phyloP scores from a whole-genome alignment of 805 yeast genomes.

The Ogataea trehalophila region DNA sequence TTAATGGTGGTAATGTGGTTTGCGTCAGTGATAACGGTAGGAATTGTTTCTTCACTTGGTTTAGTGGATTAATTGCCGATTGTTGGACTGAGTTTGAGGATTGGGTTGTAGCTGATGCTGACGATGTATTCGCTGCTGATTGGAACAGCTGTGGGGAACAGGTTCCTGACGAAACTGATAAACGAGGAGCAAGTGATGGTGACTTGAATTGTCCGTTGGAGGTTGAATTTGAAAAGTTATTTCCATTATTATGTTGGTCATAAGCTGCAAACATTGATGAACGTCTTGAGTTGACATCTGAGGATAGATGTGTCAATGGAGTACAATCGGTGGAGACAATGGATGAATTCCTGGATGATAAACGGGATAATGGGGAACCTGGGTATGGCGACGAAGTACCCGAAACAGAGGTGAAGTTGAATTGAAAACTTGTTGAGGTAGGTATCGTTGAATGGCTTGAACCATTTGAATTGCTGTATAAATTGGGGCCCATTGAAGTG shows the following conservation, averaged over 20 bases:
- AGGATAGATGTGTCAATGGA: slow-evolving; percentile 22
- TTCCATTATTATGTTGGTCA: slow-evolving; percentile 2
- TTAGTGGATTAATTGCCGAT: too few species aligned
- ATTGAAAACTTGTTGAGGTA: slow-evolving; percentile 1
- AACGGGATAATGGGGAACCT: slow-evolving; percentile 28
- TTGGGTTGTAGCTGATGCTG: slow-evolving; percentile 4
- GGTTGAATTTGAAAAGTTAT: background rate
- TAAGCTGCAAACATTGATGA: slow-evolving; percentile 21
- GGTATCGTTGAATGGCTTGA: background rate
- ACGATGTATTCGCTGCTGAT: slow-evolving; percentile 5
- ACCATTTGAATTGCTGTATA: background rate
- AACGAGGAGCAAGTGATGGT: slow-evolving; percentile 21
- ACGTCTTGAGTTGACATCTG: slow-evolving; percentile 22
- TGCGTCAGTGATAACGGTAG: background rate
- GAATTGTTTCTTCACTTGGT: too few species aligned
- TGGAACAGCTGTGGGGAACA: slow-evolving; percentile 19
- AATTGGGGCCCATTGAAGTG: background rate
- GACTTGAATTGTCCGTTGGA: slow-evolving; percentile 12
- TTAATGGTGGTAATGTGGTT: slow-evolving; percentile 1
- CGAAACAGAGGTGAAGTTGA: slow-evolving; percentile 8
- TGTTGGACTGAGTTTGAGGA: background rate
- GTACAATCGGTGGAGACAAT: slow-evolving; percentile 28
- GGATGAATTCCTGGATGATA: slow-evolving; percentile 30
- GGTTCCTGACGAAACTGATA: slow-evolving; percentile 20
- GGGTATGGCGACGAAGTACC: slow-evolving; percentile 21